Evolutionary conservation across 768 basidiomycete genomes (phyloP), one percentile per base, ranked within the genome.

Genomic region (Lactarius indigo): DNA sequence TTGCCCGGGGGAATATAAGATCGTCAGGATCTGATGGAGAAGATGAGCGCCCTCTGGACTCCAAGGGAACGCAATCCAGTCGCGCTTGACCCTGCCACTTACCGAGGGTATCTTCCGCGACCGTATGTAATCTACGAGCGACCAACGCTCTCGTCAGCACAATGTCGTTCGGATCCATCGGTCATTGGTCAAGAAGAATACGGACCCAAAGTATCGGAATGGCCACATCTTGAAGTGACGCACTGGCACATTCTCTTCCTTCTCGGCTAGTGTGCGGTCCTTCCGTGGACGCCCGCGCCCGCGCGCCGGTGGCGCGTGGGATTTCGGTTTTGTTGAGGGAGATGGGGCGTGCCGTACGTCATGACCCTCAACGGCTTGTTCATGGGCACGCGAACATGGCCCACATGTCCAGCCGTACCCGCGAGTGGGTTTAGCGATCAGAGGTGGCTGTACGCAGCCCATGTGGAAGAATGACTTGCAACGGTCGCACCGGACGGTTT

Each of bases 391-490:
- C 13, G 94, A 91, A 76, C 96, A 98, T 1, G 94, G 93, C 0
- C 92, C 92, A 73, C 96, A 98, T 12, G 94, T 94, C 96, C 96
- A 98, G 26, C 92, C 94, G 78, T 98, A 98, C 55, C 96, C 96
- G 69, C 94, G 87, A 28, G 94, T 93, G 17, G 96, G 96, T 76
- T 98, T 98, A 2, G 90, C 90, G 20, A 84, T 80, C 9, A 98
- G 79, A 3, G 96, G 96, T 28, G 96, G 96, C 70, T 92, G 90
- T 61, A 97, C 90, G 75, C 96, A 98, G 64, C 82, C 76, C 91
- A 98, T 96, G 77, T 98, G 96, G 79, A 95, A 98, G 79, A 88
- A 91, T 63, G 86, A 86, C 79, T 94, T 93, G 84, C 96, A 98
- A 57, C 89, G 83, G 75, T 92, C 92, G 79, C 94, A 96, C 74